These are phyloP conservation scores for Hansenula lynferdii DNA, from an alignment of 1,139 yeast genomes.

Conservation along the genomic window DNA sequence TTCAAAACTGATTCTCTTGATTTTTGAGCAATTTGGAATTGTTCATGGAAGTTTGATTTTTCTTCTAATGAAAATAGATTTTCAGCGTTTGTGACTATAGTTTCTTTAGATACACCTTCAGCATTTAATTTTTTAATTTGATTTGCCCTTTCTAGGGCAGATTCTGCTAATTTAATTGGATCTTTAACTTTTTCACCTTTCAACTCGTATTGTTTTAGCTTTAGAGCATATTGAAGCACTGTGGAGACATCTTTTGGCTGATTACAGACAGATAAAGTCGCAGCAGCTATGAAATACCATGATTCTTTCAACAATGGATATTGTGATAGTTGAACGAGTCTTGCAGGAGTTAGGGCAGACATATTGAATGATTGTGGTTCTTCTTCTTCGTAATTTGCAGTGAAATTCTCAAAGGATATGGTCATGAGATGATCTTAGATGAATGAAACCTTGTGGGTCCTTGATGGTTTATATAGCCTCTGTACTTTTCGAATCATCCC, in stretches of 20 bases:
- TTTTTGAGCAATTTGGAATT: conserved; percentile 42
- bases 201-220: conserved; percentile 37
- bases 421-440: too few relatives aligned
- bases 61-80: conserved; percentile 15
- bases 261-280: conserved; percentile 77
- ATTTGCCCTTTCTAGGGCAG: conserved; percentile 7
- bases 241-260: conserved; percentile 77
- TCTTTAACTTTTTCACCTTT: conserved; percentile 22
- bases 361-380: too few relatives aligned
- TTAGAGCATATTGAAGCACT: conserved; percentile 68
- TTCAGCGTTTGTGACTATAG: conserved; percentile 13
- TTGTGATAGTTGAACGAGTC: conserved; percentile 49
- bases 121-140: neutral
- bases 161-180: conserved; percentile 27
- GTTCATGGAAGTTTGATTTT: conserved; percentile 2
- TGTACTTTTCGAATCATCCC: too few relatives aligned
- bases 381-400: too few relatives aligned
- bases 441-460: too few relatives aligned
- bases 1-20: conserved; percentile 76
- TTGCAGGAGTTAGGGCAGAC: conserved; percentile 50
- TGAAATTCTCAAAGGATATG: too few relatives aligned
- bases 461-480: too few relatives aligned
- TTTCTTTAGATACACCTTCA: conserved; percentile 8
- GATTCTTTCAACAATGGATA: conserved; percentile 48
- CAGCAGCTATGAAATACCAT: conserved; percentile 81